Conservation (phyloP, 768 basidiomycete genomes). For the Chalciporus pseudorubinellus region DNA sequence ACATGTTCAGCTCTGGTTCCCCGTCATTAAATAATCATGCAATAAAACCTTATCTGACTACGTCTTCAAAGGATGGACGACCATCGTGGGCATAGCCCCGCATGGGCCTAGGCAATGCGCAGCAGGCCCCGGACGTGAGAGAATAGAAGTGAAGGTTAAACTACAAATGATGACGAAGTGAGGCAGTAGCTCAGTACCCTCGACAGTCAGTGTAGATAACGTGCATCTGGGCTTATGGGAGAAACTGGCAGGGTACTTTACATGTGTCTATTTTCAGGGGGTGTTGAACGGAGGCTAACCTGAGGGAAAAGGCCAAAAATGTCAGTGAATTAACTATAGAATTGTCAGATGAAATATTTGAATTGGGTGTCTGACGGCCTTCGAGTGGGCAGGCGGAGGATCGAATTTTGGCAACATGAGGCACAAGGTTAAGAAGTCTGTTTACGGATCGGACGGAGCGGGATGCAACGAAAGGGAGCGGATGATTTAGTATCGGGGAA, state of each 20-base stretch:
- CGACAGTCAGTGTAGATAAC: slow-evolving; percentile 4
- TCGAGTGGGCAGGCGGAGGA: neutral
- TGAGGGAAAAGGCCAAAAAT: neutral
- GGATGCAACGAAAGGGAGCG: neutral
- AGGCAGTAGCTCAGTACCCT: neutral
- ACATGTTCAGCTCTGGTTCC: slow-evolving; percentile 18
- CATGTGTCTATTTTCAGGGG: neutral
- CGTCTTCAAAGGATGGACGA: slow-evolving; percentile 6
- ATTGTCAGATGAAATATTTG: neutral
- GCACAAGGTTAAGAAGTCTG: slow-evolving; percentile 3
- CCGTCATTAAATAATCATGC: slow-evolving; percentile 12
- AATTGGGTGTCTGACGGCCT: slow-evolving; percentile 2
- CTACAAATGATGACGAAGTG: neutral
- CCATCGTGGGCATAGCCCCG: slow-evolving; percentile 16
- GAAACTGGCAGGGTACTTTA: neutral
- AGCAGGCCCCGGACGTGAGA: slow-evolving; percentile 20
- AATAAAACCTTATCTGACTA: slow-evolving; percentile 22
- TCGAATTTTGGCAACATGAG: slow-evolving; percentile 6
- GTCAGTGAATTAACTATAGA: slow-evolving; percentile 1
- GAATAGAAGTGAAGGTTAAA: slow-evolving; percentile 7
- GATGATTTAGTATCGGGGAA: neutral
- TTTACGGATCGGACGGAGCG: neutral
- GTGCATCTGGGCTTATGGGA: slow-evolving; percentile 13
- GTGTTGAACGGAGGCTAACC: neutral
- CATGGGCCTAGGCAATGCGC: neutral